Base-by-base conservation (phyloP, 2,329 filamentous ascomycete genomes). In the Aspergillus terreus region DNA sequence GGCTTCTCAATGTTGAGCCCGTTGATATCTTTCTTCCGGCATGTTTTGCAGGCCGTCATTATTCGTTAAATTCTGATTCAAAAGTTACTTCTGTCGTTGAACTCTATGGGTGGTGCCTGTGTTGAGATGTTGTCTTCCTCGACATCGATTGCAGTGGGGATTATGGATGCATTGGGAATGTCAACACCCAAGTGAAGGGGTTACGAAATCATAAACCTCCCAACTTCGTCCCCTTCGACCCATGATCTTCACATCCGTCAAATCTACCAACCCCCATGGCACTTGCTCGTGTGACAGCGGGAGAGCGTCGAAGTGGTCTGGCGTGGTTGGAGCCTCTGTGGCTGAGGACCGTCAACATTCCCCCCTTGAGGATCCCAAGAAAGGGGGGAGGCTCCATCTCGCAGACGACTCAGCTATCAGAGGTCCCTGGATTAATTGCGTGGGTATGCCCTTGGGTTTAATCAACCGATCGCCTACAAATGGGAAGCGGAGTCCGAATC, bases 401-500 rank as follows among this genome's bases (percentile, higher is more conserved):
- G 25, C 15, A 21, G 21, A 35, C 35, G 27, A 25, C 6, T 30
- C 30, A 36, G 14, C 36, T 12, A 2, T 7, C 10, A 23, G 10
- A 27, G 11, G 27, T 11, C 27, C 6, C 9, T 30, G 27, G 3
- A 30, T 30, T 11, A 10, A 30, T 30, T 30, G 6, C 27, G 10
- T 23, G 27, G 32, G 0, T 15, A 15, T 32, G 3, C 6, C 9
- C 36, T 47, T 17, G 30, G 14, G 15, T 33, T 43, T 38, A 41
- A 30, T 19, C 3, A 36, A 27, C 27, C 6, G 25, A 36, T 33
- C 38, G 44, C 41, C 36, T 19, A 47, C 38, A 25, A 15, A 21
- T 21, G 19, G 45, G 35, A 23, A 30, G 30, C 43, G 12, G 27
- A 11, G 17, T 43, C 47, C 30, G 41, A 42, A 52, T 49, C 53